These are phyloP conservation scores for Vinca major DNA, from an alignment of 305 asterid species.

Conservation along the genomic window DNA sequence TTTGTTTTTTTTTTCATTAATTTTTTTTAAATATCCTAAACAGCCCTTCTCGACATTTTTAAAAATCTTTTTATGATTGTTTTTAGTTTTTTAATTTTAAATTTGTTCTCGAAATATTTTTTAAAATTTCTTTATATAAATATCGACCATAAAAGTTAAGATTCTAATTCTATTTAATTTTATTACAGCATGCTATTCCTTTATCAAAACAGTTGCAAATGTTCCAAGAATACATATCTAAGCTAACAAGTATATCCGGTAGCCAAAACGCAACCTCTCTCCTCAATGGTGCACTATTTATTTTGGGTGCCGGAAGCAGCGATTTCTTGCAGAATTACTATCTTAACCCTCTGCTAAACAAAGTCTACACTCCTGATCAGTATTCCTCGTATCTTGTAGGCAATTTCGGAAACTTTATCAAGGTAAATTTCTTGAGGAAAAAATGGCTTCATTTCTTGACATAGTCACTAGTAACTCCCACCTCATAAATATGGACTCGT, in stretches of 20 bases:
- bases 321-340: slow-evolving; percentile 79
- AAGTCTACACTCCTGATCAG: slow-evolving; percentile 56
- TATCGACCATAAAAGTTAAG: too few species aligned
- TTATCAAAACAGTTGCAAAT: slow-evolving; percentile 48
- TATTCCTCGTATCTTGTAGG: slow-evolving; percentile 52
- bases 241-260: slow-evolving; percentile 54
- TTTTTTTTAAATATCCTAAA: too few species aligned
- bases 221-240: slow-evolving; percentile 64
- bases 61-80: too few species aligned
- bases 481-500: neutral
- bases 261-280: slow-evolving; percentile 39
- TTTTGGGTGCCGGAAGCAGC: slow-evolving; percentile 61
- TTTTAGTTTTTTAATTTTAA: too few species aligned
- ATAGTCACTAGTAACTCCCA: neutral
- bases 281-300: slow-evolving; percentile 46
- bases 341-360: slow-evolving; percentile 57
- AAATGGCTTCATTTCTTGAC: neutral
- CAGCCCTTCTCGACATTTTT: too few species aligned
- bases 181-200: slow-evolving; percentile 69
- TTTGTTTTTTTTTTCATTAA: too few species aligned
- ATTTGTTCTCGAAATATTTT: too few species aligned
- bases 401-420: slow-evolving; percentile 41
- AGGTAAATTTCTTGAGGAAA: slow-evolving; percentile 25
- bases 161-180: too few species aligned
- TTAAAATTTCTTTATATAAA: too few species aligned